Base-by-base conservation (phyloP, 179 eudicot genomes). In the Sideroxylon spinosum region DNA sequence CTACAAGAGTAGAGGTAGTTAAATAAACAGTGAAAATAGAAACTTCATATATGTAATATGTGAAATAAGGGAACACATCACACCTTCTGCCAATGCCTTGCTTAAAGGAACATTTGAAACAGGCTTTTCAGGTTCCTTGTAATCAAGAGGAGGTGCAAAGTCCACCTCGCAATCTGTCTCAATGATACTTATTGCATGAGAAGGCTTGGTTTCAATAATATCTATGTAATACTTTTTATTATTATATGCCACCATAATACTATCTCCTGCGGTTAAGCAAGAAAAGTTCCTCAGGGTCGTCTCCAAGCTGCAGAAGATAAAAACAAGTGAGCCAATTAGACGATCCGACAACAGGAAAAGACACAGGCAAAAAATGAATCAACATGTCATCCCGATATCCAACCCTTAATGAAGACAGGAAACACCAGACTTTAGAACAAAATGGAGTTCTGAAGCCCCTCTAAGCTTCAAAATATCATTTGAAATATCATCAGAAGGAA, bases 151-250 rank as follows among this genome's bases (percentile, higher is more conserved):
- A 81, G 98, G 97, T 69, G 98, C 98, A 84, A 94, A 93, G 82
- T 95, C 98, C 78, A 95, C 97, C 80, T 95, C 97, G 82, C 98
- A 95, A 81, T 95, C 97, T 4, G 97, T 95, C 84, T 95, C 98
- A 69, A 95, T 95, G 50, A 95, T 95, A 81, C 87, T 89, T 68
- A 95, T 90, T 50, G 93, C 98, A 85, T 90, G 26, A 28, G 97
- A 67, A 74, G 98, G 98, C 84, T 86, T 90, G 74, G 98, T 61
- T 85, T 95, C 97, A n/a, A 95, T 76, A 7, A 95, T 95, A 77
- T 95, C 97, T 76, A 95, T 95, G 81, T 90, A 95, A 78, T 93
- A 93, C 82, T 93, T 94, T 81, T 94, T 94, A 73, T 93, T 91
- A 68, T 94, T 94, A 78, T 92, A 92, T 19, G 97, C 93, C 81